Base-by-base conservation (phyloP, 495 filamentous ascomycete species). In the Penicillium fimorum region DNA sequence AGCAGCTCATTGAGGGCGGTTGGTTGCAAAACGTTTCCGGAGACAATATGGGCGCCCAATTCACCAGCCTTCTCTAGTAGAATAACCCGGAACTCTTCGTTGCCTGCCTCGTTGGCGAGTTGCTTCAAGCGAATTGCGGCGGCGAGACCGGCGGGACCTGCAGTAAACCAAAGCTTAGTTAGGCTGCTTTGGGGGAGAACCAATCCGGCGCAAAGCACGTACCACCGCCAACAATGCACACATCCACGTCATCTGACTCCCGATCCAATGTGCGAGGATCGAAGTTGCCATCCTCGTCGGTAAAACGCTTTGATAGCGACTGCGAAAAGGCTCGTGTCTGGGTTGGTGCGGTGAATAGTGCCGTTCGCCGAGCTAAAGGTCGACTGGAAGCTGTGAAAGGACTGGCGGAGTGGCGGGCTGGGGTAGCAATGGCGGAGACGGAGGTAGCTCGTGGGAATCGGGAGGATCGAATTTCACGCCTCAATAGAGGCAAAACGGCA, bases 71-170 rank as follows among this genome's bases (percentile, higher is more conserved):
- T 99, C 64, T 99, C 94, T 54, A 99, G 79, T 25, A 98, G 69
- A 43, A 97, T 75, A 25, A 99, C 92, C 17, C 95, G 83, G 69
- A 97, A 96, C 37, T 95, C 93, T 47, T 97, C 92, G 67, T 97
- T 94, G 37, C 92, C 92, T n/a, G 89, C 89, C 66, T 90, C 90
- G 68, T 91, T 96, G 55, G 94, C 95, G 17, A 97, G 81, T 72
- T 99, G 95, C 73, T 97, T 97, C 47, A 99, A 70, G 49, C 90
- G 86, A 66, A 99, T 99, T 20, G 93, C 95, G 49, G 94, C 92
- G 53, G 88, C 85, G 57, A 99, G 82, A 56, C 94, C 94, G 49
- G 94, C 90, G 45, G 94, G 94, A 30, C 94, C 87, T 87, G 62
- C 22, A 62, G 15, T 50, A 20, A 48, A 52, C 24, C 29, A 38